Base-by-base conservation (phyloP, 805 yeast species). In the Wickerhamomyces sydowiorum region DNA sequence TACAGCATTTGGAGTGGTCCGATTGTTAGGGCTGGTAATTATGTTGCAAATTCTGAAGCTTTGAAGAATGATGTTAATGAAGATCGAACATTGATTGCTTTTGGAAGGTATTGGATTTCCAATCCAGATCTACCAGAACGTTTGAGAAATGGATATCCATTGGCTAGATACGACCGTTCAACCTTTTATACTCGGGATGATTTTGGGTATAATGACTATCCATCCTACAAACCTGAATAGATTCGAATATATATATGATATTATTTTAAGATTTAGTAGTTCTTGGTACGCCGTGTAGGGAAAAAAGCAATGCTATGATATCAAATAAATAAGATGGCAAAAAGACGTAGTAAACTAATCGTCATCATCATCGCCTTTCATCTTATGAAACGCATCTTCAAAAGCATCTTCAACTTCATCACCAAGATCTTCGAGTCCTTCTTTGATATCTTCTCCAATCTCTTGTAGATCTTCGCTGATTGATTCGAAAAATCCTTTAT, bases 61-160 rank as follows among this genome's bases (percentile, higher is more conserved):
- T 17, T 35, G 3, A 13, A 17, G 5, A 24, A 23, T 6, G 46
- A 40, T 14, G 12, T 36, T 7, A 3, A 27, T 13, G 34, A 34
- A 20, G 41, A 24, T 13, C 51, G 62, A 35, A 61, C 67, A 3
- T 43, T 64, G 22, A 51, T 64, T 29, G 74, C 64, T 53, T 58
- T 40, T 39, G 53, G 67, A 7, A 61, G 76, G 53, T 54, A 58
- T 43, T 67, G 44, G 50, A 63, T 63, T 23, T 59, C 73, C 2
- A 70, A 73, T 48, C 76, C 76, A 8, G 76, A 72, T 52, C 58
- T 72, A 17, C 58, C 56, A 2, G 23, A 53, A 8, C 57, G 74
- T 42, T 58, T 71, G 31, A 53, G 57, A 33, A 56, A 67, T n/a
- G 75, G 71, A 2, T 39, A 17, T 14, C 51, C 54, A 13, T 59